A percentile compares a stretch with the other conserved stretches of the same genome.
phyloP scores from a whole-genome alignment of 1,139 yeast species.

The Diutina scorzettiae region DNA sequence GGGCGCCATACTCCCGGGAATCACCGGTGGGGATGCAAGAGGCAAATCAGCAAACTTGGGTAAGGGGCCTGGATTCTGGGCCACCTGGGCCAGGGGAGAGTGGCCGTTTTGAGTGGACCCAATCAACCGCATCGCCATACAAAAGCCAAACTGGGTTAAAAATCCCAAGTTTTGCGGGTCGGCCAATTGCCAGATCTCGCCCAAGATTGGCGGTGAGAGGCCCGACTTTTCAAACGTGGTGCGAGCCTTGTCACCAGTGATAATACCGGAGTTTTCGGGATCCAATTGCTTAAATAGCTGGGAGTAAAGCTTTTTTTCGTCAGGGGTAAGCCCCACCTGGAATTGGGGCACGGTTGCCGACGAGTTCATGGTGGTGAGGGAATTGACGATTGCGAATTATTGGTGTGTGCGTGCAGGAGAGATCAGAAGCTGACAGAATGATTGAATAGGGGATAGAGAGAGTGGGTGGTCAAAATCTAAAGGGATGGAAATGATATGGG shows the following conservation, averaged over 20 bases:
- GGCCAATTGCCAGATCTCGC: conserved; percentile 90
- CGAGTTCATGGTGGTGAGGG: conserved; percentile 3
- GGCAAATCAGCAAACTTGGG: conserved; percentile 38
- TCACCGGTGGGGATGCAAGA: conserved; percentile 13
- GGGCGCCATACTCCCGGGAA: conserved; percentile 14
- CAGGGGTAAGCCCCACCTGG: conserved; percentile 40
- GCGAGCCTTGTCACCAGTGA: conserved; percentile 88
- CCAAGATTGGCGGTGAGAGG: conserved; percentile 62
- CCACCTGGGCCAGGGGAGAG: conserved; percentile 35
- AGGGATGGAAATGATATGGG: too few relatives aligned
- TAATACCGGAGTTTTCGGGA: conserved; percentile 64
- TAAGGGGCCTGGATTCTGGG: conserved; percentile 45
- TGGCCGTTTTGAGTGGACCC: conserved; percentile 80
- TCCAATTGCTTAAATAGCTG: conserved; percentile 72
- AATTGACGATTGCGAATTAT: background rate
- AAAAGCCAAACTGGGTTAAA: conserved; percentile 70
- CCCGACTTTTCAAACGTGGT: conserved; percentile 80
- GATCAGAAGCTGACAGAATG: too few relatives aligned
- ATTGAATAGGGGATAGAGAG: too few relatives aligned
- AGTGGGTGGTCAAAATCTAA: too few relatives aligned
- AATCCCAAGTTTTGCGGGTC: conserved; percentile 81
- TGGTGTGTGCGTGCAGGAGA: too few relatives aligned
- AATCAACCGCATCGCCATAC: conserved; percentile 77
- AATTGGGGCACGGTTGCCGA: conserved; percentile 5
- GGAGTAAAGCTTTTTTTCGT: conserved; percentile 65